Percentiles rank a stretch among this genome's conserved stretches.
Evolutionary conservation across 805 yeast genomes (phyloP).

Genomic region (Yamadazyma insecticola): DNA sequence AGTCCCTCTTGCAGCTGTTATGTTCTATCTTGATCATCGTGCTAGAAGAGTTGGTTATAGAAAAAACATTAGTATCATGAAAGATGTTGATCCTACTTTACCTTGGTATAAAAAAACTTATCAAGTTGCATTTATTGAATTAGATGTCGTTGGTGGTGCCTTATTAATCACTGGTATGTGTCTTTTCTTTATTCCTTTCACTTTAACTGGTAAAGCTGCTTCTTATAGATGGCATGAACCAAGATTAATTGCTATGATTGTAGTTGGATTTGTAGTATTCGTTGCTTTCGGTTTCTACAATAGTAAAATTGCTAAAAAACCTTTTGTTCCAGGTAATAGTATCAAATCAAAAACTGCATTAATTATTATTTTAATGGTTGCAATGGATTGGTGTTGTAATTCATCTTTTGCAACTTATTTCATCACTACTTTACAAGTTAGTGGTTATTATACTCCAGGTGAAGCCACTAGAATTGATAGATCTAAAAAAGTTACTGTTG

Average conservation of each 20-base stretch:
- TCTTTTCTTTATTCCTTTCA: slow-evolving; percentile 32
- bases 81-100: slow-evolving; percentile 7
- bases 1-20: slow-evolving; percentile 22
- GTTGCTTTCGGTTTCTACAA: slow-evolving; percentile 32
- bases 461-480: slow-evolving; percentile 25
- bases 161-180: slow-evolving; percentile 32
- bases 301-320: slow-evolving; percentile 27
- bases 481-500: slow-evolving; percentile 21
- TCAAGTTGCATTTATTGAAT: slow-evolving; percentile 18
- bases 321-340: slow-evolving; percentile 28
- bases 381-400: slow-evolving; percentile 5
- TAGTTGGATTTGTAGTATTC: slow-evolving; percentile 32
- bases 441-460: slow-evolving; percentile 28
- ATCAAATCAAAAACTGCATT: slow-evolving; percentile 32
- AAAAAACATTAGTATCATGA: slow-evolving; percentile 2
- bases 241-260: slow-evolving; percentile 38
- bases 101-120: slow-evolving; percentile 8
- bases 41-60: slow-evolving; percentile 12
- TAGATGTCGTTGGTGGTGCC: slow-evolving; percentile 32
- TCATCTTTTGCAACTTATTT: slow-evolving; percentile 12
- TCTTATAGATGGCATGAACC: slow-evolving; percentile 30
- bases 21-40: slow-evolving; percentile 26
- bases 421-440: slow-evolving; percentile 20
- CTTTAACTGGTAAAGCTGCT: slow-evolving; percentile 23
- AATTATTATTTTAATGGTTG: slow-evolving; percentile 24